These are phyloP conservation scores for Dissophora ornata DNA, from an alignment of 192 early-diverging fungal genomes.

Conservation along the genomic window DNA sequence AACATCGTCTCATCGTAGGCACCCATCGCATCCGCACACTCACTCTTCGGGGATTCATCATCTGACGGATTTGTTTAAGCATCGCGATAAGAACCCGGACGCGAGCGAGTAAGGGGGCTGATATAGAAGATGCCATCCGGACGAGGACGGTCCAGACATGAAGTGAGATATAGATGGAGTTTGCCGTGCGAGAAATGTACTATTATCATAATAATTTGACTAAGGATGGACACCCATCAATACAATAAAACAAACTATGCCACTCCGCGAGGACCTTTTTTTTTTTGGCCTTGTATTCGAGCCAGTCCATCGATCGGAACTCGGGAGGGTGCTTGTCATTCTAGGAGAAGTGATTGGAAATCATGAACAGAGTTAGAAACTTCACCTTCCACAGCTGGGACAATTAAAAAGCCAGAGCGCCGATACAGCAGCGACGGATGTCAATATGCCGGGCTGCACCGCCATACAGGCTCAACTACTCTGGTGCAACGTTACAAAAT, in stretches of 20 bases:
- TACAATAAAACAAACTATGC: too few relatives aligned
- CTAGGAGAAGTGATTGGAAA: not conserved
- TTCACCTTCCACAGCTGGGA: not conserved
- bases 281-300: not conserved
- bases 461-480: not conserved
- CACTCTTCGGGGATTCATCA: slow-evolving; percentile 9
- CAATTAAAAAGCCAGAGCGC: slow-evolving; percentile 1
- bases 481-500: too few relatives aligned
- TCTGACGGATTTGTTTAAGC: slow-evolving; percentile 33
- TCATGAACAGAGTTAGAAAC: not conserved
- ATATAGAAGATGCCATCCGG: too few relatives aligned
- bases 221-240: too few relatives aligned
- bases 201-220: too few relatives aligned
- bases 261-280: not conserved
- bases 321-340: not conserved
- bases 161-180: too few relatives aligned
- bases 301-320: not conserved
- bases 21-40: not conserved
- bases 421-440: slow-evolving; percentile 2
- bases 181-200: too few relatives aligned
- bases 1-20: not conserved
- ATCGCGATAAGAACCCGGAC: slow-evolving; percentile 2
- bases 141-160: too few relatives aligned
- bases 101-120: too few relatives aligned
- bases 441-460: not conserved